A percentile compares a stretch with the other conserved stretches of the same genome.
Conservation (phyloP, 441 rosid species). For the Breynia disticha region DNA sequence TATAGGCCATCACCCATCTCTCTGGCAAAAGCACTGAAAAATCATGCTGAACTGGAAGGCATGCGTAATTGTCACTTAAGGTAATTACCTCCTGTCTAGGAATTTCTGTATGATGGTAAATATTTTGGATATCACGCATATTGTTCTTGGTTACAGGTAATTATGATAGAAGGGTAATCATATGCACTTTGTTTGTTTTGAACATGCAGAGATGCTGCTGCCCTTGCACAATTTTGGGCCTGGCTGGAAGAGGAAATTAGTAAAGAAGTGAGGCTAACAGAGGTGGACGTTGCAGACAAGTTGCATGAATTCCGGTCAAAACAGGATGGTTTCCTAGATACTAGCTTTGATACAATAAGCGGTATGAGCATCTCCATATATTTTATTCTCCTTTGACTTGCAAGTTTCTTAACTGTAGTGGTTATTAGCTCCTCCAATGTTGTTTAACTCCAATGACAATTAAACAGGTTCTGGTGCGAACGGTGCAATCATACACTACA, state of each 20-base stretch:
- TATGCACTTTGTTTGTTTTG: constrained; percentile 5
- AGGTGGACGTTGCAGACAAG: constrained; percentile 80
- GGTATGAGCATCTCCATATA: constrained; percentile 36
- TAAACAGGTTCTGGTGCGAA: constrained; percentile 87
- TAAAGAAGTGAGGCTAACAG: constrained; percentile 55
- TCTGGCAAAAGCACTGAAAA: constrained; percentile 79
- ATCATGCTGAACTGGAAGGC: constrained; percentile 74
- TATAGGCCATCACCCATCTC: constrained; percentile 72
- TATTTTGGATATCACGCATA: no score
- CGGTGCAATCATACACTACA: constrained; percentile 94
- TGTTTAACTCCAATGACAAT: constrained; percentile 11
- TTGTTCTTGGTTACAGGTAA: no score
- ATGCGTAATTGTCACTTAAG: constrained; percentile 83
- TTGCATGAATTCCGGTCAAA: constrained; percentile 79
- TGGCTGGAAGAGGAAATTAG: constrained; percentile 87
- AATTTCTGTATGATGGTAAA: background rate
- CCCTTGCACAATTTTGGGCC: constrained; percentile 81
- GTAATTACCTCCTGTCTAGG: constrained; percentile 26
- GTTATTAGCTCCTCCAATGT: constrained; percentile 8
- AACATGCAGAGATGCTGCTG: constrained; percentile 86
- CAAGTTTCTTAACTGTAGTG: background rate
- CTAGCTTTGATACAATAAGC: constrained; percentile 95
- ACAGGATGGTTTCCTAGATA: constrained; percentile 81
- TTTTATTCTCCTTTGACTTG: constrained; percentile 8
- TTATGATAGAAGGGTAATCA: no score